Conservation (phyloP, 176 grass and related monocot genomes). For the Tillandsia fasciculata region DNA sequence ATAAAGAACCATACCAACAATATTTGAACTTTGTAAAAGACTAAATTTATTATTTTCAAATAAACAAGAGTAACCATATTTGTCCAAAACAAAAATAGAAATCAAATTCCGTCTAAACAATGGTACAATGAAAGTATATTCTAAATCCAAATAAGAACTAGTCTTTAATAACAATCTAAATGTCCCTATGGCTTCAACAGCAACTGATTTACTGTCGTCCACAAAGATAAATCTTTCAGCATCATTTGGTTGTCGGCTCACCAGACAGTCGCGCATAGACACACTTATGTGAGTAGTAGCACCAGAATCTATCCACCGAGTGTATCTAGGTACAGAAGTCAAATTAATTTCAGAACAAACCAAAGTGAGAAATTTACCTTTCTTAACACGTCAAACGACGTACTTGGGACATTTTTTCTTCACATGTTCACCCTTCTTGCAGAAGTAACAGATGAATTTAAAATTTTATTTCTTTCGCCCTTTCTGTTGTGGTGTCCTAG, state of each 20-base stretch:
- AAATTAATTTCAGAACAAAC: constrained; percentile 18
- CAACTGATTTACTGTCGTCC: background rate
- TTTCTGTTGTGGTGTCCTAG: background rate
- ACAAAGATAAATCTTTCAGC: background rate
- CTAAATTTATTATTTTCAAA: no score
- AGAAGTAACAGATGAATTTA: background rate
- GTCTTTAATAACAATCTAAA: background rate
- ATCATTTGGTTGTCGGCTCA: constrained; percentile 1
- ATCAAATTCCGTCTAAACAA: no score
- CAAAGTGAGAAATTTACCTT: background rate
- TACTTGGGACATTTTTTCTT: background rate
- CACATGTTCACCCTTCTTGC: background rate
- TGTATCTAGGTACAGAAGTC: constrained; percentile 1
- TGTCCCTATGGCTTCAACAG: background rate
- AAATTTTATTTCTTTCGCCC: background rate
- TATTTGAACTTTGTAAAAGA: no score
- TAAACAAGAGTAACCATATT: no score
- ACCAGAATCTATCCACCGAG: constrained; percentile 6
- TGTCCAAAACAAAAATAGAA: no score
- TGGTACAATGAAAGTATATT: no score
- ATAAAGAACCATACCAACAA: no score
- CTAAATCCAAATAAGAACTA: no score
- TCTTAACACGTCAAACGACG: background rate
- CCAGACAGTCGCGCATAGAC: background rate
- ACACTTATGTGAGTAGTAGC: constrained; percentile 12